Evolutionary conservation across 768 basidiomycete species (phyloP).

Genomic region (Termitomyces heimii): DNA sequence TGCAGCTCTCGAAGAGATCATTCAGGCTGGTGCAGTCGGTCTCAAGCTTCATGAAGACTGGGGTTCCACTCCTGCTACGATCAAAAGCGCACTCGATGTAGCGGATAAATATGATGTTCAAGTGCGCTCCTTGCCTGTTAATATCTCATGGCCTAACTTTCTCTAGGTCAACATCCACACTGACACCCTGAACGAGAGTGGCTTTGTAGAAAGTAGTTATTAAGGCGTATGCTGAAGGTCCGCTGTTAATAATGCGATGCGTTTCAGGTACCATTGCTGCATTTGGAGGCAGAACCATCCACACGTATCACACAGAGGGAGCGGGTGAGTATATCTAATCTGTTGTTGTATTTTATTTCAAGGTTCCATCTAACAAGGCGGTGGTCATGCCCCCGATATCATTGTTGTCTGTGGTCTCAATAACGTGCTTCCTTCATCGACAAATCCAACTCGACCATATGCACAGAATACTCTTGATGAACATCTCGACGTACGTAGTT

Average conservation of each 20-base stretch:
- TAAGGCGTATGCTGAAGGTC: not conserved
- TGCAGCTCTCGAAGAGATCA: conserved; percentile 43
- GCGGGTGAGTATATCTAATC: conserved; percentile 47
- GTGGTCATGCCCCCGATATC: conserved; percentile 97
- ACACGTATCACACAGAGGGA: conserved; percentile 96
- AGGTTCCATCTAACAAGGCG: conserved; percentile 39
- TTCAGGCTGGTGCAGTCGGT: conserved; percentile 34
- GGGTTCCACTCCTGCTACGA: conserved; percentile 85
- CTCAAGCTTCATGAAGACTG: conserved; percentile 98
- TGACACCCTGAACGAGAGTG: conserved; percentile 95
- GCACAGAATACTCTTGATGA: conserved; percentile 91
- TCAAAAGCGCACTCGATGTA: conserved; percentile 70
- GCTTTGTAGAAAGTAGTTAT: conserved; percentile 84
- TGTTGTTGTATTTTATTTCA: not conserved
- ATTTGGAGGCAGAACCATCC: conserved; percentile 87
- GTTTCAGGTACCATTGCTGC: conserved; percentile 76
- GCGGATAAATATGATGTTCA: conserved; percentile 94
- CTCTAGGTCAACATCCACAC: conserved; percentile 87
- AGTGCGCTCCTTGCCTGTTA: conserved; percentile 31
- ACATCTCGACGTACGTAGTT: conserved; percentile 79
- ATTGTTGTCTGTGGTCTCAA: conserved; percentile 90
- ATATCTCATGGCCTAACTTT: not conserved
- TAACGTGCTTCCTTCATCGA: conserved; percentile 93
- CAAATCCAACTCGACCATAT: conserved; percentile 94
- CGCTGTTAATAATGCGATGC: not conserved